Percentiles rank a stretch among this genome's conserved stretches.
These are phyloP conservation scores for Ganoderma resinaceum DNA, from an alignment of 1,284 basidiomycete genomes.

Conservation along the genomic window DNA sequence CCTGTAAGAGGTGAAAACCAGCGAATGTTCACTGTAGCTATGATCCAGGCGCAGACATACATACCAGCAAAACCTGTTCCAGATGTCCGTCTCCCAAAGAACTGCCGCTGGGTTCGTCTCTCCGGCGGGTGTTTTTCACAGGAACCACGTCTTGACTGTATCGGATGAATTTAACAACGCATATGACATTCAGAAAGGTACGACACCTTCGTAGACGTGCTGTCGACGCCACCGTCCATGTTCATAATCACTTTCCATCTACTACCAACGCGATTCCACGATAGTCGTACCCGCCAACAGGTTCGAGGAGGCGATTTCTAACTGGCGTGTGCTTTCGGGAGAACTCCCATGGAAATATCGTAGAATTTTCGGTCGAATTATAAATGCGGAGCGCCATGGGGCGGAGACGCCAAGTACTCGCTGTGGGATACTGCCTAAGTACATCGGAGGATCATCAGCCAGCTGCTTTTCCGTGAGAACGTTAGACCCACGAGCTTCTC, in stretches of 20 bases:
- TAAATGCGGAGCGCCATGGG: constrained; percentile 19
- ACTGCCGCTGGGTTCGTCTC: background rate
- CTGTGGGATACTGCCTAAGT: constrained; percentile 18
- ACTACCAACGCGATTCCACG: background rate
- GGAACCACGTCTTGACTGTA: background rate
- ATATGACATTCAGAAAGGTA: background rate
- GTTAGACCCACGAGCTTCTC: constrained; percentile 10
- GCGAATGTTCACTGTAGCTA: constrained; percentile 2
- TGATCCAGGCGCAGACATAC: constrained; percentile 7
- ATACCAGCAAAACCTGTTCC: background rate
- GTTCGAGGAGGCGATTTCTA: background rate
- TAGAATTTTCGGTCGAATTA: constrained; percentile 28
- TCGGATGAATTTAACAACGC: background rate
- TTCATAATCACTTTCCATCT: background rate
- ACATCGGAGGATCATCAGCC: constrained; percentile 21
- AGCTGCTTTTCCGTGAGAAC: constrained; percentile 24
- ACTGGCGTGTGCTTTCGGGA: constrained; percentile 21
- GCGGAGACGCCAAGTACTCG: constrained; percentile 10
- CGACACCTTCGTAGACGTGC: background rate
- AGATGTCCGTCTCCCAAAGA: constrained; percentile 1
- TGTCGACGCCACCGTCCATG: background rate
- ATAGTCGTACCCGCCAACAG: background rate
- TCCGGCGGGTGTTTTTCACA: background rate
- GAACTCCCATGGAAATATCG: constrained; percentile 29
- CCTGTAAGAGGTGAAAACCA: constrained; percentile 4